These are phyloP conservation scores for Sporormia fimetaria DNA, from an alignment of 495 filamentous ascomycete genomes.

Conservation along the genomic window DNA sequence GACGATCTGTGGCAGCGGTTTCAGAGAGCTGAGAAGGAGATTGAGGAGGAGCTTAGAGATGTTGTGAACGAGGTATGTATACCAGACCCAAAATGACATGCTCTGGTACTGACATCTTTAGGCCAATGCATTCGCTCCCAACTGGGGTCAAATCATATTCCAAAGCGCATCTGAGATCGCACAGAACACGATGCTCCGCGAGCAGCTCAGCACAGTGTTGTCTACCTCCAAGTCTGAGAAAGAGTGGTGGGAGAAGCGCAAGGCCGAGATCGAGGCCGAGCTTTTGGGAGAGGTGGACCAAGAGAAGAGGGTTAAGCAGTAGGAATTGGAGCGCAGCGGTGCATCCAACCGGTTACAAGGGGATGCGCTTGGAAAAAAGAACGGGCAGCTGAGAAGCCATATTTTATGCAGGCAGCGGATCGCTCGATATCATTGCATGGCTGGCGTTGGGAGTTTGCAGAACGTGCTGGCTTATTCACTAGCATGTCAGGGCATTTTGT, in stretches of 20 bases:
- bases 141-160: slow-evolving; percentile 92
- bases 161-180: slow-evolving; percentile 83
- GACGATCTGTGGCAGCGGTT: slow-evolving; percentile 96
- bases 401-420: neutral
- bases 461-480: too few species aligned
- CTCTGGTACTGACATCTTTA: slow-evolving; percentile 22
- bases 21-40: slow-evolving; percentile 83
- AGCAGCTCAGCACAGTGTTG: slow-evolving; percentile 53
- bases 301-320: slow-evolving; percentile 27
- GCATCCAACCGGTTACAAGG: too few species aligned
- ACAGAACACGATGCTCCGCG: slow-evolving; percentile 51
- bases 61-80: slow-evolving; percentile 72
- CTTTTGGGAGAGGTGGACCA: slow-evolving; percentile 78
- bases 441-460: slow-evolving; percentile 17
- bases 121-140: slow-evolving; percentile 77
- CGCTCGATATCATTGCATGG: slow-evolving; percentile 19
- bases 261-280: slow-evolving; percentile 56
- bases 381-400: slow-evolving; percentile 54
- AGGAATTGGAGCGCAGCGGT: slow-evolving; percentile 2
- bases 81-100: neutral
- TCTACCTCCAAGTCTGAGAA: slow-evolving; percentile 57
- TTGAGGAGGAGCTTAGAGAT: slow-evolving; percentile 89
- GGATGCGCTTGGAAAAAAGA: slow-evolving; percentile 71
- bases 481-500: too few species aligned
- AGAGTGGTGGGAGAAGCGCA: slow-evolving; percentile 84